A percentile compares a stretch with the other conserved stretches of the same genome.
Conservation (phyloP, 495 filamentous ascomycete genomes). For the Pyrenula aspistea region DNA sequence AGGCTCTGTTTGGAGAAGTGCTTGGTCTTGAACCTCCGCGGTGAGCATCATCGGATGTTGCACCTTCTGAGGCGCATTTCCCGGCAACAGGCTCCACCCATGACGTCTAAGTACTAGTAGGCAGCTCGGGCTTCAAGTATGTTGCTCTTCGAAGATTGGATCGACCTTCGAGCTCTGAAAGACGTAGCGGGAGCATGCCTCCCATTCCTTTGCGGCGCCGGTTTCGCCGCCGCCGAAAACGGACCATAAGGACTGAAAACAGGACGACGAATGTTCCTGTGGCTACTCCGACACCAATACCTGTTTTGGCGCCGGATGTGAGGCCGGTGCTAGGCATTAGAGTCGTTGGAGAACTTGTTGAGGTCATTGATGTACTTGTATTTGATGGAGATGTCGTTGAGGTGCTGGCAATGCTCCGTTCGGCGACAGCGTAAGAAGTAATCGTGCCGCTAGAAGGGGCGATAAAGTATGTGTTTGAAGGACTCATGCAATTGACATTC, state of each 20-base stretch:
- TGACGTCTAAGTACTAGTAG: no score
- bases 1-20: no score
- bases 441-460: background rate
- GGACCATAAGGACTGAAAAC: background rate
- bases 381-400: background rate
- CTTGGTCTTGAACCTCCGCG: no score
- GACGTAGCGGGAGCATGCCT: background rate
- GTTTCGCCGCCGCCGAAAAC: background rate
- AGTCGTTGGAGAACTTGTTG: background rate
- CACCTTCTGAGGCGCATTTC: no score
- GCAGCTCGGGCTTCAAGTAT: no score
- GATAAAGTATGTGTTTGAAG: background rate
- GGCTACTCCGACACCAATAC: background rate
- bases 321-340: background rate
- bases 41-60: no score
- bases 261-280: background rate
- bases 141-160: no score
- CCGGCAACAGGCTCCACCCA: no score
- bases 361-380: background rate
- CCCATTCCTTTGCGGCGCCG: background rate
- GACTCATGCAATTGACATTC: background rate
- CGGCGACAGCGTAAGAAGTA: background rate
- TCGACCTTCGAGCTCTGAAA: background rate
- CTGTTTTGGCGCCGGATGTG: background rate
- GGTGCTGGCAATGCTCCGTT: background rate